These are phyloP conservation scores for Kappamyces sp. DNA, from an alignment of 192 early-diverging fungal genomes.

Conservation along the genomic window DNA sequence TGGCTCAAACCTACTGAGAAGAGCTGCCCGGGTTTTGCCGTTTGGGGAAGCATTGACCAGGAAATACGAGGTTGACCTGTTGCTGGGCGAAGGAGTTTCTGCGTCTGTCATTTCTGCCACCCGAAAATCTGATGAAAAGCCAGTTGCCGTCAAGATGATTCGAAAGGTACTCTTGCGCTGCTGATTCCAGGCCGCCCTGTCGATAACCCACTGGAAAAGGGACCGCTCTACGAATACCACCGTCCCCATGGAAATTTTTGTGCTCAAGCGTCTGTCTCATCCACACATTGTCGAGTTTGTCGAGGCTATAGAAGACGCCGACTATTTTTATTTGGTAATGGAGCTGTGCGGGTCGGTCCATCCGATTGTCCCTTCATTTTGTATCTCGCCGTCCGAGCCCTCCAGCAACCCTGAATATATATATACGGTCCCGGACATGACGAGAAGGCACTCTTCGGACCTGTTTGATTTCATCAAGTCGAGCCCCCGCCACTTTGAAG, in stretches of 20 bases:
- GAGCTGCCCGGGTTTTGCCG: too few species aligned
- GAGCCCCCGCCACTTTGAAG: slow-evolving; percentile 26
- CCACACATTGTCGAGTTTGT: slow-evolving; percentile 43
- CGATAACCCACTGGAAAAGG: slow-evolving; percentile 62
- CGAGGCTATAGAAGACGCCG: slow-evolving; percentile 70
- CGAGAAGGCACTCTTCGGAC: slow-evolving; percentile 19
- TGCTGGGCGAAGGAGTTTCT: slow-evolving; percentile 68
- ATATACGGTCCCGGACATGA: background rate
- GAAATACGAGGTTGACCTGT: slow-evolving; percentile 24
- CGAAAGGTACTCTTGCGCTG: slow-evolving; percentile 17
- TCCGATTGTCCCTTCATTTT: too few species aligned
- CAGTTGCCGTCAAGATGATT: slow-evolving; percentile 57
- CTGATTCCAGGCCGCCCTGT: slow-evolving; percentile 55
- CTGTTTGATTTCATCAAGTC: slow-evolving; percentile 42
- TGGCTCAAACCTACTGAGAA: too few species aligned
- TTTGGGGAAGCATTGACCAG: slow-evolving; percentile 8
- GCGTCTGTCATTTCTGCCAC: slow-evolving; percentile 60
- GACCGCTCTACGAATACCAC: slow-evolving; percentile 53
- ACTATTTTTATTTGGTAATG: slow-evolving; percentile 51
- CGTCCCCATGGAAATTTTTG: slow-evolving; percentile 72
- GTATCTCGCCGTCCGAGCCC: background rate
- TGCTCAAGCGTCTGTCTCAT: slow-evolving; percentile 48
- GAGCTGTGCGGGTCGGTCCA: slow-evolving; percentile 14
- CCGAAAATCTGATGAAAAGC: slow-evolving; percentile 38
- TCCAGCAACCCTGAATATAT: background rate